phyloP scores from a whole-genome alignment of 805 yeast species.

The Cyberlindnera americana region DNA sequence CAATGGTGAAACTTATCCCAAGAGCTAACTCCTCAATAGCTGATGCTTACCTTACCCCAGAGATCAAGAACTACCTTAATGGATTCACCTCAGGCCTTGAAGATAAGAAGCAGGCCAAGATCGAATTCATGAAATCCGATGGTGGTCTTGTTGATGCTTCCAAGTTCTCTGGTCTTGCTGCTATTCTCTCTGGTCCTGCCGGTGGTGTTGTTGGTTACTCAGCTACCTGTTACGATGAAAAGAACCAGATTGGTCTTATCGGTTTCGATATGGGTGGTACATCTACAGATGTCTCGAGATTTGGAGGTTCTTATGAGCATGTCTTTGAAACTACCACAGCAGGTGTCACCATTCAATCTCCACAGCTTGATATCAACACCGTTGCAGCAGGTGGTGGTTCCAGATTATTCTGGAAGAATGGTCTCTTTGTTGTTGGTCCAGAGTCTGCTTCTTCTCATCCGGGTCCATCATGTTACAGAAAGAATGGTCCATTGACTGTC shows the following conservation, averaged over 20 bases:
- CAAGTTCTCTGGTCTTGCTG: constrained; percentile 80
- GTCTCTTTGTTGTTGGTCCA: constrained; percentile 43
- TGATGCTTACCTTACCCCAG: constrained; percentile 83
- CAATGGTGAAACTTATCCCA: constrained; percentile 74
- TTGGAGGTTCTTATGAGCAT: constrained; percentile 29
- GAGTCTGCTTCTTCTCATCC: constrained; percentile 47
- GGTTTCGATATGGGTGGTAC: constrained; percentile 66
- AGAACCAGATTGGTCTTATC: constrained; percentile 57
- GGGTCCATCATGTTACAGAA: constrained; percentile 47
- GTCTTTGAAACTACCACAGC: constrained; percentile 34
- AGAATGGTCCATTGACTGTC: constrained; percentile 45
- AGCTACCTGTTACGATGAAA: constrained; percentile 63
- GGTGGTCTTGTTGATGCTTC: constrained; percentile 90
- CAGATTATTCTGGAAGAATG: constrained; percentile 32
- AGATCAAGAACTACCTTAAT: constrained; percentile 58
- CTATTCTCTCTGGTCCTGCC: constrained; percentile 94
- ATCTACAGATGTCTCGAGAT: constrained; percentile 38
- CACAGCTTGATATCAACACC: constrained; percentile 37
- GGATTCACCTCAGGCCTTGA: constrained; percentile 61
- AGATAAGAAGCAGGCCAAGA: constrained; percentile 40
- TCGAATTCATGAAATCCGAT: constrained; percentile 93
- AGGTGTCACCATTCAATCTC: constrained; percentile 38
- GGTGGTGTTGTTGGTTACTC: constrained; percentile 97
- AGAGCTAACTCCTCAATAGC: constrained; percentile 77
- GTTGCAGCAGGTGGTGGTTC: constrained; percentile 40